Evolutionary conservation across 1,139 yeast genomes (phyloP).

Genomic region (Komagataea norvegica): DNA sequence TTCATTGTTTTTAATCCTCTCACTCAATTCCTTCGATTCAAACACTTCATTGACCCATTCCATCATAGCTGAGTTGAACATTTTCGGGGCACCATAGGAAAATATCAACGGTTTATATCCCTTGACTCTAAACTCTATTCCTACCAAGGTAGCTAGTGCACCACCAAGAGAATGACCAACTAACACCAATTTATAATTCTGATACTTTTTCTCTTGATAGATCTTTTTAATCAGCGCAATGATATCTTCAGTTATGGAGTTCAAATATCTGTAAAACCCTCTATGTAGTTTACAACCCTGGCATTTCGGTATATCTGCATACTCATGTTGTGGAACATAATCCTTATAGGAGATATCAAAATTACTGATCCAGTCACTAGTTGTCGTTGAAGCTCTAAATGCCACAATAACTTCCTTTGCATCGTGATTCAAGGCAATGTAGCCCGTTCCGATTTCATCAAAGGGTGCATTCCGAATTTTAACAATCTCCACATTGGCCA

Average conservation of each 20-base stretch:
- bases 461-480: conserved; percentile 15
- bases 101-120: conserved; percentile 51
- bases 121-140: conserved; percentile 51
- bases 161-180: conserved; percentile 77
- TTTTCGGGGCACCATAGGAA: conserved; percentile 60
- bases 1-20: conserved; percentile 8
- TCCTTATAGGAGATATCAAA: conserved; percentile 27
- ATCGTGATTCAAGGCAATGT: conserved; percentile 39
- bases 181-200: conserved; percentile 45
- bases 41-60: conserved; percentile 50
- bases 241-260: conserved; percentile 28
- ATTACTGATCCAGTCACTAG: conserved; percentile 56
- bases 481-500: conserved; percentile 11
- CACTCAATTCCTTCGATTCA: conserved; percentile 29
- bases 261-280: conserved; percentile 46
- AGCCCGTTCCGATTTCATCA: conserved; percentile 48
- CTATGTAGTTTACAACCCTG: conserved; percentile 51
- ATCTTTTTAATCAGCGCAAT: conserved; percentile 14
- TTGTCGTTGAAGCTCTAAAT: conserved; percentile 57
- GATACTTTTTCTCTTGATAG: conserved; percentile 8
- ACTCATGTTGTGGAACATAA: conserved; percentile 16
- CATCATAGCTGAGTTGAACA: conserved; percentile 52
- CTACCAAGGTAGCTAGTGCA: conserved; percentile 58
- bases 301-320: conserved; percentile 30
- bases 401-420: conserved; percentile 38